Conservation (phyloP, 1,139 yeast species). For the Petasospora rhodanensis region DNA sequence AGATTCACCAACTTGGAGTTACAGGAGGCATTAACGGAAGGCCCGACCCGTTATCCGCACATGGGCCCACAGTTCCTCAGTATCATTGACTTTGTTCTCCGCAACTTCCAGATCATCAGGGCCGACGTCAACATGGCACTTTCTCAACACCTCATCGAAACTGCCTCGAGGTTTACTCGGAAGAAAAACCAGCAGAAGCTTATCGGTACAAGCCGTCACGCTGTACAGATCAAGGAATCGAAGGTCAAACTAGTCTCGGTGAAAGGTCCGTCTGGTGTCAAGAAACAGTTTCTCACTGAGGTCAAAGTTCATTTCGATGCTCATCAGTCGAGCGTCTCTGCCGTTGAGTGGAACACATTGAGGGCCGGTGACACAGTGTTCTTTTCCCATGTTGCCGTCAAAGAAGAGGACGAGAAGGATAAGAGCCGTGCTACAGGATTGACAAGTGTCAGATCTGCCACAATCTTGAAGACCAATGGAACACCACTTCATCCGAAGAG, state of each 20-base stretch:
- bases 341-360: too few species aligned
- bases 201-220: slow-evolving; percentile 32
- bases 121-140: slow-evolving; percentile 24
- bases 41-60: neutral
- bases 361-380: too few species aligned
- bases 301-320: too few species aligned
- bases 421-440: too few species aligned
- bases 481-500: too few species aligned
- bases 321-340: too few species aligned
- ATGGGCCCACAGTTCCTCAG: slow-evolving; percentile 31
- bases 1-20: neutral
- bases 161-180: slow-evolving; percentile 25
- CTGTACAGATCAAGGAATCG: slow-evolving; percentile 19
- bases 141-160: slow-evolving; percentile 25
- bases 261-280: too few species aligned
- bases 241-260: too few species aligned
- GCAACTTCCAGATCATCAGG: slow-evolving; percentile 25
- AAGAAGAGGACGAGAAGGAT: too few species aligned
- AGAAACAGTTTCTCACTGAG: neutral
- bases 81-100: slow-evolving; percentile 31
- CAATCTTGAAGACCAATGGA: too few species aligned
- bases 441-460: too few species aligned
- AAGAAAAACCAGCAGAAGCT: slow-evolving; percentile 14
- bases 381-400: too few species aligned
- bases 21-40: neutral